phyloP scores from a whole-genome alignment of 805 yeast species.

The Yamadazyma olivae region DNA sequence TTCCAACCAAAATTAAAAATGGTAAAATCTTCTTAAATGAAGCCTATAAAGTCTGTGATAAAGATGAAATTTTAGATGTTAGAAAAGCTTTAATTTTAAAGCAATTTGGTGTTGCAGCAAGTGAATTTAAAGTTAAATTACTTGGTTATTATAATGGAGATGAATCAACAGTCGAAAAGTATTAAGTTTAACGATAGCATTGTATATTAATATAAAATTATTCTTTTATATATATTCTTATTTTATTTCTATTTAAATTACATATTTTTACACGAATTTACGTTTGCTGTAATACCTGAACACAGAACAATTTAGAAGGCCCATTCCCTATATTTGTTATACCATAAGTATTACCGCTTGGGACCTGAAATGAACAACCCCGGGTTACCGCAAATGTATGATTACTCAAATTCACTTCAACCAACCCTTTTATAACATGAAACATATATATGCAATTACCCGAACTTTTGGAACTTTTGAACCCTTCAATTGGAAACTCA shows the following conservation, averaged over 20 bases:
- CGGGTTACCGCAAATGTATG: slow-evolving; percentile 56
- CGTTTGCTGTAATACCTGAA: slow-evolving; percentile 43
- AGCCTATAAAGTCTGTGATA: slow-evolving; percentile 75
- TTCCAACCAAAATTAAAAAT: slow-evolving; percentile 85
- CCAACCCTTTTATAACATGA: slow-evolving; percentile 66
- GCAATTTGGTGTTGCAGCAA: slow-evolving; percentile 92
- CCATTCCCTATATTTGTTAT: slow-evolving; percentile 59
- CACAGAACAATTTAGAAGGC: slow-evolving; percentile 68
- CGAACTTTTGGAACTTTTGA: slow-evolving; percentile 58
- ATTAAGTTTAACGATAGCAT: slow-evolving; percentile 1
- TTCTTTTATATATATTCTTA: not conserved
- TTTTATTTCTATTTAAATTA: no score
- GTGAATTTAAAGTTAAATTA: slow-evolving; percentile 81
- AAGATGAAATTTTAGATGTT: slow-evolving; percentile 81
- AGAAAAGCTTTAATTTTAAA: slow-evolving; percentile 89
- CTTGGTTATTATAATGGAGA: slow-evolving; percentile 78
- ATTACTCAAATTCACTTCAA: slow-evolving; percentile 65
- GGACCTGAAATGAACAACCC: slow-evolving; percentile 82
- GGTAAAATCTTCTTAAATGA: slow-evolving; percentile 81
- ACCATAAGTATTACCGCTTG: slow-evolving; percentile 71
- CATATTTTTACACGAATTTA: no score
- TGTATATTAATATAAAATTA: not conserved
- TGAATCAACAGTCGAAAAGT: slow-evolving; percentile 8
- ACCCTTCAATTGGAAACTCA: slow-evolving; percentile 59
- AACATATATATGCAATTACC: slow-evolving; percentile 71